Conservation (phyloP, 2,329 filamentous ascomycete genomes). For the Magnaporthiopsis rhizophila region DNA sequence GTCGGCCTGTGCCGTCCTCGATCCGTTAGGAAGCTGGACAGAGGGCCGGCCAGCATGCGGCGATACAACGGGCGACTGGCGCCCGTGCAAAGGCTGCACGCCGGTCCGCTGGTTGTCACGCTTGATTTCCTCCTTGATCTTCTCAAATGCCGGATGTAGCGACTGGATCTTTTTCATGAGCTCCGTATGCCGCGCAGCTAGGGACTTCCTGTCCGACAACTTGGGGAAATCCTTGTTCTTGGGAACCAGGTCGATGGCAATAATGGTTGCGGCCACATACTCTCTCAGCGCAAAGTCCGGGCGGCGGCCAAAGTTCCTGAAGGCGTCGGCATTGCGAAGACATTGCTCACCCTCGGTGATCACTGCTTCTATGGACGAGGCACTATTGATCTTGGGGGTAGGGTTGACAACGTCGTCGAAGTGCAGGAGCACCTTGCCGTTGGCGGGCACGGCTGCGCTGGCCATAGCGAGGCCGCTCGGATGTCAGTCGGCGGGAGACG, state of each 20-base stretch:
- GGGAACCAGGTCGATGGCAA: constrained; percentile 69
- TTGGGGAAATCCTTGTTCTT: constrained; percentile 66
- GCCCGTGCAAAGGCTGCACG: constrained; percentile 32
- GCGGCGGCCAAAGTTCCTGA: constrained; percentile 50
- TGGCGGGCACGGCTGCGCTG: constrained; percentile 1
- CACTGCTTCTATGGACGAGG: constrained; percentile 44
- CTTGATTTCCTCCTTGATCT: constrained; percentile 52
- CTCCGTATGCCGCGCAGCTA: constrained; percentile 38
- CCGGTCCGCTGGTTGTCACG: constrained; percentile 57
- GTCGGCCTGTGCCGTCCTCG: no score
- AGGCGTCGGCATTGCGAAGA: constrained; percentile 52
- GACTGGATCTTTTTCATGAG: constrained; percentile 43
- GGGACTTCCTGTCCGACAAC: constrained; percentile 42
- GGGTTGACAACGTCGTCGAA: constrained; percentile 44
- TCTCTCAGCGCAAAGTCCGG: constrained; percentile 73
- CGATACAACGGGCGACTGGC: background rate
- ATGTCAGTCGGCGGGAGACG: no score
- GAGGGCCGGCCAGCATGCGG: background rate
- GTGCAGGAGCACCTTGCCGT: constrained; percentile 33
- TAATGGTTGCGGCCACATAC: constrained; percentile 74
- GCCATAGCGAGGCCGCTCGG: background rate
- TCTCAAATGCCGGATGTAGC: constrained; percentile 42
- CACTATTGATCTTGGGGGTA: constrained; percentile 36
- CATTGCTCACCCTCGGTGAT: constrained; percentile 44
- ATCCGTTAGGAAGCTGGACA: background rate